Evolutionary conservation across 441 rosid species (phyloP).

Genomic region (Francoa sonchifolia): DNA sequence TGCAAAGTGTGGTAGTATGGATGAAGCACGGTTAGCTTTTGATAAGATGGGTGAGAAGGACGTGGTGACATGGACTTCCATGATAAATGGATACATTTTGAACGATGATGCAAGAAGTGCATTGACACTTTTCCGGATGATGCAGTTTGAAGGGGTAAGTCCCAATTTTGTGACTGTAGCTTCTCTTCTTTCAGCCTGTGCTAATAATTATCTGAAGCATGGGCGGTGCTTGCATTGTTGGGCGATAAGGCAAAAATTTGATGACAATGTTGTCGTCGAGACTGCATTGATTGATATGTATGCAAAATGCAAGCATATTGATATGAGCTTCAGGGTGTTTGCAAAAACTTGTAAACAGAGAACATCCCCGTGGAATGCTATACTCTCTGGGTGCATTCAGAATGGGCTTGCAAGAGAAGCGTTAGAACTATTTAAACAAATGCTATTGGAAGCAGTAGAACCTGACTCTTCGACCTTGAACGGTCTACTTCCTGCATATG

Average conservation of each 20-base stretch:
- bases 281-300: conserved; percentile 60
- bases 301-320: conserved; percentile 39
- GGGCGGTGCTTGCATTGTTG: conserved; percentile 50
- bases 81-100: conserved; percentile 36
- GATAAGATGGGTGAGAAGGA: conserved; percentile 33
- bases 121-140: conserved; percentile 23
- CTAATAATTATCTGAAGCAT: conserved; percentile 21
- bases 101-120: conserved; percentile 32
- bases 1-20: conserved; percentile 39
- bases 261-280: conserved; percentile 24
- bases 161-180: conserved; percentile 44
- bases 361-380: conserved; percentile 50
- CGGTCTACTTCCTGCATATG: conserved; percentile 50
- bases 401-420: conserved; percentile 34
- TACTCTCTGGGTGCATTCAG: conserved; percentile 34
- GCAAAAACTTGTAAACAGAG: conserved; percentile 27
- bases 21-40: conserved; percentile 35
- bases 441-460: conserved; percentile 32
- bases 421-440: conserved; percentile 30
- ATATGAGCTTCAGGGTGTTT: conserved; percentile 35
- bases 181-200: conserved; percentile 47
- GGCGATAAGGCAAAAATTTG: conserved; percentile 34
- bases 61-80: conserved; percentile 52
- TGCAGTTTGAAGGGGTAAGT: conserved; percentile 32
- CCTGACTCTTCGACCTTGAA: conserved; percentile 39